Conservation (phyloP, 1,284 basidiomycete genomes). For the Cryptococcus sp. region DNA sequence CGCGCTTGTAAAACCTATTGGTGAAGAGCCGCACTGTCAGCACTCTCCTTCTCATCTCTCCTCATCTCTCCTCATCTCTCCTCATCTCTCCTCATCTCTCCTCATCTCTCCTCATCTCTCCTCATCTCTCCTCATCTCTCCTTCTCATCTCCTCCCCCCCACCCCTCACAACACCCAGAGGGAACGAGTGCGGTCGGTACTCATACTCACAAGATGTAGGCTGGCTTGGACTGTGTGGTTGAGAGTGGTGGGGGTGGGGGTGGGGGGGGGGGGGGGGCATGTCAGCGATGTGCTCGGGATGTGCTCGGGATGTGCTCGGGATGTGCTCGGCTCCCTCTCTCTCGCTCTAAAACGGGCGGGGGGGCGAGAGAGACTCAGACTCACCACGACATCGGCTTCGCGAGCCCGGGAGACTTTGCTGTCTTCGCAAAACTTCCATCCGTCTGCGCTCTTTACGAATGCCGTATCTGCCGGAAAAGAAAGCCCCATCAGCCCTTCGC, state of each 20-base stretch:
- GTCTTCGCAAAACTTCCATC: conserved; percentile 86
- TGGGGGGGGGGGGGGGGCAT: background rate
- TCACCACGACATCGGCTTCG: conserved; percentile 75
- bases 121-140: too few species aligned
- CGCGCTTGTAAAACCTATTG: conserved; percentile 46
- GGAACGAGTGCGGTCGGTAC: background rate
- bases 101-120: too few species aligned
- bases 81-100: too few species aligned
- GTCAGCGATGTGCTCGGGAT: too few species aligned
- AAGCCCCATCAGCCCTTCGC: background rate
- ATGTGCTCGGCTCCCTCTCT: too few species aligned
- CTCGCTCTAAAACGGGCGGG: too few species aligned
- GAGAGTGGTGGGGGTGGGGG: background rate
- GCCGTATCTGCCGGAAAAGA: conserved; percentile 83
- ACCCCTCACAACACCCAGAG: too few species aligned
- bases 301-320: too few species aligned
- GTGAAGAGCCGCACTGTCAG: background rate
- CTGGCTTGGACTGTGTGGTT: conserved; percentile 71
- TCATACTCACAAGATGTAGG: conserved; percentile 70
- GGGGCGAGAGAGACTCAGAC: conserved; percentile 46
- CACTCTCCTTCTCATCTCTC: background rate
- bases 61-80: too few species aligned
- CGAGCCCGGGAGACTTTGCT: conserved; percentile 68
- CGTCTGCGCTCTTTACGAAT: conserved; percentile 65
- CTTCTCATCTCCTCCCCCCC: too few species aligned